Conservation (phyloP, 2,329 filamentous ascomycete genomes). For the Monosporascus sp. region DNA sequence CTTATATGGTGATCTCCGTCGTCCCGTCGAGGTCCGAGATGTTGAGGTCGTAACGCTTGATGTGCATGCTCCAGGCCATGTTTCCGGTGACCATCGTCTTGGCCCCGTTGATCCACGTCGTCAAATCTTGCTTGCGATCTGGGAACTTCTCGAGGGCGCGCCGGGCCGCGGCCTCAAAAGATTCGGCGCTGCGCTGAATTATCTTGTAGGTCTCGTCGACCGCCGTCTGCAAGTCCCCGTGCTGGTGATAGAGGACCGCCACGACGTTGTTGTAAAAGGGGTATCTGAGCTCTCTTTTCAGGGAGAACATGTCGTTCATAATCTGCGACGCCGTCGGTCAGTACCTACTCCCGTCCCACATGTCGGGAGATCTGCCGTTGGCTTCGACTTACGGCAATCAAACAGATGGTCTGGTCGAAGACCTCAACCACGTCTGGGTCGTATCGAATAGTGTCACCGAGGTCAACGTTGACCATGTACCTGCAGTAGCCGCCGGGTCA, state of each 20-base stretch:
- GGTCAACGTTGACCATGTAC: slow-evolving; percentile 8
- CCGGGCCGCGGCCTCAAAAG: slow-evolving; percentile 1
- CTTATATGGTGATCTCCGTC: slow-evolving; percentile 9
- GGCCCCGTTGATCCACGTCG: slow-evolving; percentile 1
- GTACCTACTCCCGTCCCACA: neutral
- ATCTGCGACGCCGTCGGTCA: slow-evolving; percentile 21
- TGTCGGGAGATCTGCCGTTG: neutral
- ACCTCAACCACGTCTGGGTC: slow-evolving; percentile 5
- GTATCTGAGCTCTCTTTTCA: slow-evolving; percentile 5
- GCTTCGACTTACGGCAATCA: slow-evolving; percentile 2
- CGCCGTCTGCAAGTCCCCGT: slow-evolving; percentile 10
- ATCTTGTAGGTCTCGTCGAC: slow-evolving; percentile 8
- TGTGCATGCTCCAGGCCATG: slow-evolving; percentile 10
- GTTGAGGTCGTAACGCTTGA: slow-evolving; percentile 6
- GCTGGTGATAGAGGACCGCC: slow-evolving; percentile 11
- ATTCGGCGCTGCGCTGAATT: slow-evolving; percentile 1
- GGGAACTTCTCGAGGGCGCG: slow-evolving; percentile 6
- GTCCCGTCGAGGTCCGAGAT: slow-evolving; percentile 12
- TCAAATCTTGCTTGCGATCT: slow-evolving; percentile 1
- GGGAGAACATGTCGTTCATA: slow-evolving; percentile 34
- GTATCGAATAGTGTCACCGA: slow-evolving; percentile 8
- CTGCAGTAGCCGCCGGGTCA: neutral
- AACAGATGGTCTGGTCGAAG: neutral
- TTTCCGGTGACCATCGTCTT: slow-evolving; percentile 13
- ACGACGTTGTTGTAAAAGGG: slow-evolving; percentile 15